These are phyloP conservation scores for Nicotiana noctiflora DNA, from an alignment of 257 asterid species.

Conservation along the genomic window DNA sequence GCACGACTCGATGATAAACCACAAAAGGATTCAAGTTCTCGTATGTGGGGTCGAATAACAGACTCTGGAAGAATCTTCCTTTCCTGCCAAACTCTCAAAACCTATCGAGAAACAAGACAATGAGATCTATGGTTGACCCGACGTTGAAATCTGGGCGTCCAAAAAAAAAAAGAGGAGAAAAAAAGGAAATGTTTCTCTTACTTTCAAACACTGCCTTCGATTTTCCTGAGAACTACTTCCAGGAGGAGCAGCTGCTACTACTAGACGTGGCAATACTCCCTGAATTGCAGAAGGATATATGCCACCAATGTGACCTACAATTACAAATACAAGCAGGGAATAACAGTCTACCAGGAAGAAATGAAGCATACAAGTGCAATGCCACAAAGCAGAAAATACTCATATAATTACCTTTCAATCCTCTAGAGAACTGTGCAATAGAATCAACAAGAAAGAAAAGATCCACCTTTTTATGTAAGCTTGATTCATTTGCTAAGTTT, in stretches of 20 bases:
- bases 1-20: slow-evolving; percentile 50
- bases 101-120: slow-evolving; percentile 36
- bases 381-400: slow-evolving; percentile 9
- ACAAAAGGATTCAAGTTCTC: slow-evolving; percentile 74
- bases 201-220: slow-evolving; percentile 88
- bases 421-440: slow-evolving; percentile 68
- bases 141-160: not conserved
- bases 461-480: slow-evolving; percentile 66
- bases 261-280: slow-evolving; percentile 61
- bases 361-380: not conserved
- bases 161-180: slow-evolving; percentile 2
- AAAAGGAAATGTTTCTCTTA: slow-evolving; percentile 24
- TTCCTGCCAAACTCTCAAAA: slow-evolving; percentile 90
- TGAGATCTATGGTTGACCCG: not conserved
- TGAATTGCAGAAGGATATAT: slow-evolving; percentile 76
- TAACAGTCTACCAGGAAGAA: not conserved
- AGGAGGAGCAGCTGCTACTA: slow-evolving; percentile 90
- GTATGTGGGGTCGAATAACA: slow-evolving; percentile 65
- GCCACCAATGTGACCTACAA: slow-evolving; percentile 67
- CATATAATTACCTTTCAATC: slow-evolving; percentile 58
- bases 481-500: slow-evolving; percentile 55
- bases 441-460: slow-evolving; percentile 85
- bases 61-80: slow-evolving; percentile 79
- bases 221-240: slow-evolving; percentile 68
- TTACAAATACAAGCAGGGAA: slow-evolving; percentile 19